Conservation (phyloP, 2,329 filamentous ascomycete species). For the Aspergillus fumigatus region DNA sequence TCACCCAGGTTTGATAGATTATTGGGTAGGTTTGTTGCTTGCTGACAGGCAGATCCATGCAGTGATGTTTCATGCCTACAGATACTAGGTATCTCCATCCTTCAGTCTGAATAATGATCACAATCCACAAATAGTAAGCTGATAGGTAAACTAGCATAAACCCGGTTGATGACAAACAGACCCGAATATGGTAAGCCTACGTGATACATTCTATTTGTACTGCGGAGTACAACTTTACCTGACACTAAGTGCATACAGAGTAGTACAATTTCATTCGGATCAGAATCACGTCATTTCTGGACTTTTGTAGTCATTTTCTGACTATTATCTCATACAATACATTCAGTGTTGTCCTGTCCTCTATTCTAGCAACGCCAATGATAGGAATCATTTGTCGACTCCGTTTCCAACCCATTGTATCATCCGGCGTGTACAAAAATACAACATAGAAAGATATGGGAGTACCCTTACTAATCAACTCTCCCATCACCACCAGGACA, state of each 20-base stretch:
- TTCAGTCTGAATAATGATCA: neutral
- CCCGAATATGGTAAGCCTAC: neutral
- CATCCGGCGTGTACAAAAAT: neutral
- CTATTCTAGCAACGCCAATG: neutral
- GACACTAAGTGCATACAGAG: neutral
- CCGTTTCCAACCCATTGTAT: neutral
- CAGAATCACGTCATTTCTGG: neutral
- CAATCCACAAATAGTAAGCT: neutral
- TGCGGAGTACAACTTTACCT: neutral
- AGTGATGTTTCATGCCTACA: neutral
- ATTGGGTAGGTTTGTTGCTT: neutral
- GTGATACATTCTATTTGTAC: neutral
- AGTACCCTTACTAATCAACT: neutral
- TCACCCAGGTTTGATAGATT: neutral
- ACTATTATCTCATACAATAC: neutral
- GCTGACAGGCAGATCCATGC: neutral
- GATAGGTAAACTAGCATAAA: too few relatives aligned
- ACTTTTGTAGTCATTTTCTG: neutral
- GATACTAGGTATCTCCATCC: neutral
- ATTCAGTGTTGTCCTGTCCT: neutral
- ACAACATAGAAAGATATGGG: neutral
- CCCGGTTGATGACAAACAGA: neutral
- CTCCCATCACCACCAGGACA: slow-evolving; percentile 42
- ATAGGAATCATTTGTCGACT: neutral
- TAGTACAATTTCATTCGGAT: neutral